These are phyloP conservation scores for Jaapia argillacea DNA, from an alignment of 768 basidiomycete species.

Conservation along the genomic window DNA sequence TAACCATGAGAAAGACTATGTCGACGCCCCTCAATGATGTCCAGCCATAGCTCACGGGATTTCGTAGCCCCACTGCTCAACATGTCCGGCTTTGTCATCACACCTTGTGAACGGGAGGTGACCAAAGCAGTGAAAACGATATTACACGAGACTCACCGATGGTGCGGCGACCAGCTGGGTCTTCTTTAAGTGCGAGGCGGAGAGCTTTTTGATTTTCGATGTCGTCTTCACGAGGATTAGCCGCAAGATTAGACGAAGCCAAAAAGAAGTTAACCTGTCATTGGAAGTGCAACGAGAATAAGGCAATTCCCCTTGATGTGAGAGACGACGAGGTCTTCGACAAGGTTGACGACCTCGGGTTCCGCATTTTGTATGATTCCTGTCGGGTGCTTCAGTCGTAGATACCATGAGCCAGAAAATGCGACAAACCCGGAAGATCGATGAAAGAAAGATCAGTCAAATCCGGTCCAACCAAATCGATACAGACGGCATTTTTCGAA, in stretches of 20 bases:
- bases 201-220: conserved; percentile 43
- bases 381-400: conserved; percentile 6
- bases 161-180: conserved; percentile 32
- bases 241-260: background rate
- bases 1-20: conserved; percentile 31
- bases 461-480: conserved; percentile 16
- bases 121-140: background rate
- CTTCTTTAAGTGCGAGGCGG: conserved; percentile 29
- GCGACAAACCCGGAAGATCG: conserved; percentile 14
- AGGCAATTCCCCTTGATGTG: conserved; percentile 37
- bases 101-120: conserved; percentile 25
- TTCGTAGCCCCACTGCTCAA: conserved; percentile 26
- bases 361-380: conserved; percentile 38
- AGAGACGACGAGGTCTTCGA: conserved; percentile 34
- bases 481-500: conserved; percentile 17
- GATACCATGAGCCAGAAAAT: background rate
- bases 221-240: conserved; percentile 26
- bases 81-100: conserved; percentile 47
- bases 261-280: conserved; percentile 27
- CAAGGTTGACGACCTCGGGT: conserved; percentile 26
- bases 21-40: conserved; percentile 28
- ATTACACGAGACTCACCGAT: conserved; percentile 25
- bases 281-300: conserved; percentile 37
- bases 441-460: conserved; percentile 17
- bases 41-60: conserved; percentile 29